phyloP scores from a whole-genome alignment of 257 asterid genomes.

The Capsicum pubescens region DNA sequence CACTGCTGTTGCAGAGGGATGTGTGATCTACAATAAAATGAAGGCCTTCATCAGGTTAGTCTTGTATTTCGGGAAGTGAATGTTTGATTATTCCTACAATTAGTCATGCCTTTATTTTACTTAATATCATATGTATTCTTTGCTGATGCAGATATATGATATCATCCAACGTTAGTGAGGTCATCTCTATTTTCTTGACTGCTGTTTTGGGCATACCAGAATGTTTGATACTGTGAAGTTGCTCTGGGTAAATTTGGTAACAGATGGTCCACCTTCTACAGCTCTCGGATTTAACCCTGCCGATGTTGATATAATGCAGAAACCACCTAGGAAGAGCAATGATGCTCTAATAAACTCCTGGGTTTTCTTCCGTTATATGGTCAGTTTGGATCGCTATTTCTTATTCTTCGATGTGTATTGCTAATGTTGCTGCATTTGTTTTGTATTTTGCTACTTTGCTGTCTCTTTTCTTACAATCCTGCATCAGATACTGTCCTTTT shows the following conservation, averaged over 20 bases:
- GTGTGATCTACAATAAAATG: slow-evolving; percentile 91
- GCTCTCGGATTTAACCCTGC: slow-evolving; percentile 94
- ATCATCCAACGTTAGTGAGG: slow-evolving; percentile 91
- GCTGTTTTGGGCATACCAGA: slow-evolving; percentile 90
- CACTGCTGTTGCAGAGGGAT: slow-evolving; percentile 84
- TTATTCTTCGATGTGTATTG: neutral
- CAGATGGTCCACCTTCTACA: slow-evolving; percentile 98
- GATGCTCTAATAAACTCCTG: slow-evolving; percentile 78
- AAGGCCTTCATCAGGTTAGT: slow-evolving; percentile 86
- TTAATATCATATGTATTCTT: neutral
- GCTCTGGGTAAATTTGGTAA: slow-evolving; percentile 89
- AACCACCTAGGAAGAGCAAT: slow-evolving; percentile 77
- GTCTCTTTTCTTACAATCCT: neutral
- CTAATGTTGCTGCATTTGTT: neutral
- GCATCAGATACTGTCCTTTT: neutral
- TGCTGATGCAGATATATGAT: slow-evolving; percentile 77
- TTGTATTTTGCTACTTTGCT: neutral
- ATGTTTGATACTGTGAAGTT: slow-evolving; percentile 88
- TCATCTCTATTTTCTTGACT: slow-evolving; percentile 79
- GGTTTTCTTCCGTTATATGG: slow-evolving; percentile 85
- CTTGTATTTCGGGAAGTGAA: neutral
- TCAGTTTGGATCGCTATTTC: slow-evolving; percentile 33
- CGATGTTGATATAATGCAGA: slow-evolving; percentile 84
- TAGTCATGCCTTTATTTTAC: neutral
- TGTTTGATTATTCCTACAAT: neutral